These are phyloP conservation scores for Pontederia crassipes DNA, from an alignment of 176 grass and related monocot species.

Conservation along the genomic window DNA sequence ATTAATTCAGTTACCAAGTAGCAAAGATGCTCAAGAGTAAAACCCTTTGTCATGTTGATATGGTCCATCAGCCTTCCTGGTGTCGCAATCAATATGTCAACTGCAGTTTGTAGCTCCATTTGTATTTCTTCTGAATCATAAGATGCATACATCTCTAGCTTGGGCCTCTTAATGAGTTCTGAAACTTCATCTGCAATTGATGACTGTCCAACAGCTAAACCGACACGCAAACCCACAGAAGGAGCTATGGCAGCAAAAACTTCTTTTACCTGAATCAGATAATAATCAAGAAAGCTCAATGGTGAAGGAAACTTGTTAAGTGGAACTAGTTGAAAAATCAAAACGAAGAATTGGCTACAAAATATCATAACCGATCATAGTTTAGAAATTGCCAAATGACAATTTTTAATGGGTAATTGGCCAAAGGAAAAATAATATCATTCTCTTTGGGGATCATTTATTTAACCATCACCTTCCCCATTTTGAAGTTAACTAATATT, in stretches of 20 bases:
- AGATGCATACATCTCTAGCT: conserved; percentile 42
- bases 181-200: conserved; percentile 82
- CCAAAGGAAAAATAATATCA: too few species aligned
- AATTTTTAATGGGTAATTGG: too few species aligned
- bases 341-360: background rate
- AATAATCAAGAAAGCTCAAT: background rate
- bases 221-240: conserved; percentile 61
- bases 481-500: too few species aligned
- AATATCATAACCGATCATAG: background rate
- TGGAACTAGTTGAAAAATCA: background rate
- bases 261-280: conserved; percentile 66
- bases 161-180: conserved; percentile 47
- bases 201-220: conserved; percentile 79
- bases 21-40: conserved; percentile 88
- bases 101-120: conserved; percentile 66
- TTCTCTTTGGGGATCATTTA: too few species aligned
- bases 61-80: conserved; percentile 97
- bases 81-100: conserved; percentile 92
- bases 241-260: conserved; percentile 86
- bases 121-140: conserved; percentile 55
- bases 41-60: conserved; percentile 92
- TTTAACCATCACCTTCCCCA: too few species aligned
- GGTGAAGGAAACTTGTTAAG: background rate
- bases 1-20: conserved; percentile 51
- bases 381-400: too few species aligned